A percentile compares a stretch with the other conserved stretches of the same genome.
These are phyloP conservation scores for Casuarina equisetifolia DNA, from an alignment of 306 rosid genomes.

Conservation along the genomic window DNA sequence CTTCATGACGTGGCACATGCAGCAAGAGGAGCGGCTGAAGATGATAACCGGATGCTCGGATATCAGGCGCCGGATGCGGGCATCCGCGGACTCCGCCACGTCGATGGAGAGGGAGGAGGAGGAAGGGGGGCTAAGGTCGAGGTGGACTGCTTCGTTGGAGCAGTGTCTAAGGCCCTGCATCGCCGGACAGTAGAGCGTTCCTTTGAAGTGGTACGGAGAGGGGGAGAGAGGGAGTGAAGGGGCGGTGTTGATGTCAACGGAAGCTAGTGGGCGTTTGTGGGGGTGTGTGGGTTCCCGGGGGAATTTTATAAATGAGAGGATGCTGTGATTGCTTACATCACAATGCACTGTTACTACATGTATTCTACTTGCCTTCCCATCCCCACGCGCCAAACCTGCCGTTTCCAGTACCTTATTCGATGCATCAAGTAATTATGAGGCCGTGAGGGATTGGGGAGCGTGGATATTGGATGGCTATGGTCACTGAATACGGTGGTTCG, in stretches of 20 bases:
- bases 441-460: slow-evolving; percentile 6
- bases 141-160: slow-evolving; percentile 68
- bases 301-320: slow-evolving; percentile 29
- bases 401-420: not conserved
- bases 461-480: not conserved
- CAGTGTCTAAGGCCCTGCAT: slow-evolving; percentile 79
- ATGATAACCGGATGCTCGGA: slow-evolving; percentile 91
- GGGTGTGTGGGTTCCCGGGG: not conserved
- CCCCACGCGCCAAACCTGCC: slow-evolving; percentile 21
- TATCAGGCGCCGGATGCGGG: slow-evolving; percentile 81
- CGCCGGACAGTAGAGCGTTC: slow-evolving; percentile 9
- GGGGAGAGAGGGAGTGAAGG: not conserved
- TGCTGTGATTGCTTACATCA: slow-evolving; percentile 56
- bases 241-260: slow-evolving; percentile 44
- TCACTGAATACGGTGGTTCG: slow-evolving; percentile 21
- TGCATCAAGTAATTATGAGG: no score
- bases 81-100: slow-evolving; percentile 73
- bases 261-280: not conserved
- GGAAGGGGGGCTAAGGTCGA: slow-evolving; percentile 41
- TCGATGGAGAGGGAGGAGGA: slow-evolving; percentile 77
- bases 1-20: slow-evolving; percentile 99
- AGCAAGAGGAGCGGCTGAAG: slow-evolving; percentile 83
- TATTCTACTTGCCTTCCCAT: slow-evolving; percentile 3
- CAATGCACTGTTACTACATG: slow-evolving; percentile 30
- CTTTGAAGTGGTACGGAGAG: not conserved